These are phyloP conservation scores for Trifolium subterraneum DNA, from an alignment of 306 rosid species.

Conservation along the genomic window DNA sequence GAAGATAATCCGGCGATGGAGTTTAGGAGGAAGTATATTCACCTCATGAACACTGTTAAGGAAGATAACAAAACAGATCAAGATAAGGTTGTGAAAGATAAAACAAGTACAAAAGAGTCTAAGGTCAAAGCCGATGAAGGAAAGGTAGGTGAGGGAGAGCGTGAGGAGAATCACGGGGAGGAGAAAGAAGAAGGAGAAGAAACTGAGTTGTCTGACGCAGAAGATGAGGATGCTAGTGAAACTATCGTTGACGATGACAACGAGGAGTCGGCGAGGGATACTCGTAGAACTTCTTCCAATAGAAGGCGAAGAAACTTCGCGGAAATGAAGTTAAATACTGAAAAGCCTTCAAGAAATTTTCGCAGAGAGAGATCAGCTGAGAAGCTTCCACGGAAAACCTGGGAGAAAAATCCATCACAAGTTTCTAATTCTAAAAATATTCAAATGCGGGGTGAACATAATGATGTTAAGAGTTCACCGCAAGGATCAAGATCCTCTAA, in stretches of 20 bases:
- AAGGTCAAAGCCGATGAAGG: constrained; percentile 16
- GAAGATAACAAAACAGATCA: constrained; percentile 44
- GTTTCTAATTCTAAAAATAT: constrained; percentile 41
- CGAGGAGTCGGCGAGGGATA: constrained; percentile 33
- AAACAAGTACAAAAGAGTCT: constrained; percentile 7
- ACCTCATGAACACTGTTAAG: constrained; percentile 63
- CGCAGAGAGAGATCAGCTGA: constrained; percentile 39
- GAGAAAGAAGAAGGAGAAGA: constrained; percentile 33
- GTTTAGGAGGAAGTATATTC: constrained; percentile 71
- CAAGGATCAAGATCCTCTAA: constrained; percentile 41
- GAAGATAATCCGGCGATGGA: constrained; percentile 59
- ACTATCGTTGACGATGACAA: constrained; percentile 36
- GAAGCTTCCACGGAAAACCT: constrained; percentile 22
- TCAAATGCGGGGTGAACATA: constrained; percentile 28
- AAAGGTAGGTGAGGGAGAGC: constrained; percentile 27
- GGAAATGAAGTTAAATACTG: not conserved
- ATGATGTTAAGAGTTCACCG: constrained; percentile 26
- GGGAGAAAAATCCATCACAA: constrained; percentile 27
- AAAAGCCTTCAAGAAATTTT: constrained; percentile 43
- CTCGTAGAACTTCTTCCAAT: constrained; percentile 32
- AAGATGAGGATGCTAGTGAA: constrained; percentile 50
- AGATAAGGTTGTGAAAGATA: constrained; percentile 39
- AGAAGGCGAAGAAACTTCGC: constrained; percentile 29
- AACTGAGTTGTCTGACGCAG: constrained; percentile 45
- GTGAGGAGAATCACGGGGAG: constrained; percentile 43